Base-by-base conservation (phyloP, 1,284 basidiomycete species). In the Fomes fomentarius region DNA sequence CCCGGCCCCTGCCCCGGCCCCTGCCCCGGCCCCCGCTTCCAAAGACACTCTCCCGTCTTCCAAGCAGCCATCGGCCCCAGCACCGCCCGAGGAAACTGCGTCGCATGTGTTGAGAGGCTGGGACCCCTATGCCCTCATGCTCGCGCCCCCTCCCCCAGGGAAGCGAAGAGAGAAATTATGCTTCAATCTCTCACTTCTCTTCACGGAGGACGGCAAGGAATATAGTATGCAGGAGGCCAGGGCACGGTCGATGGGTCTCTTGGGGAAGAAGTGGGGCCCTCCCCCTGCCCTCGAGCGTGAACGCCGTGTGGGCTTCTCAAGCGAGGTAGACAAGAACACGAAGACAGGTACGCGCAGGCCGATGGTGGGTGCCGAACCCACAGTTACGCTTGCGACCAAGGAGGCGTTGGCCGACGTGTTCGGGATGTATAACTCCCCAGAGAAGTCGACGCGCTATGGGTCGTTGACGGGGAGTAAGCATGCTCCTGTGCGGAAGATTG, bases 381-480 rank as follows among this genome's bases (percentile, higher is more conserved):
- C 89, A 0, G 86, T 90, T 5, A 94, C 91, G 0, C 85, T 93
- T 58, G 92, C 92, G 67, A 94, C 91, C 40, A 94, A 94, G 70
- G 91, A 93, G 59, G 95, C 95, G 3, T 78, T 96, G 47, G 90
- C 84, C n/a, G 94, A 96, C 68, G 93, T 97, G 34, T 93, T 93
- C 74, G 89, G 87, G 53, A 92, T 97, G 86, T 96, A 94, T 70
- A 96, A 96, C 69, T 91, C 89, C 8, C 90, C 89, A 1, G 88
- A 91, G 57, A 89, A 88, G 73, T 93, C 90, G 0, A 80, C 82
- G 44, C 81, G 74, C 28, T 67, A 66, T 26, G 61, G 76, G 31
- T 52, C 77, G 5, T 67, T 73, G 52, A 69, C 78, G 11, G 87
- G 87, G 17, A 87, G 82, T 62, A 90, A 89, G 64, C 80, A 89